Evolutionary conservation across 2,329 filamentous ascomycete species (phyloP).

Genomic region (Aspergillus neoniger): DNA sequence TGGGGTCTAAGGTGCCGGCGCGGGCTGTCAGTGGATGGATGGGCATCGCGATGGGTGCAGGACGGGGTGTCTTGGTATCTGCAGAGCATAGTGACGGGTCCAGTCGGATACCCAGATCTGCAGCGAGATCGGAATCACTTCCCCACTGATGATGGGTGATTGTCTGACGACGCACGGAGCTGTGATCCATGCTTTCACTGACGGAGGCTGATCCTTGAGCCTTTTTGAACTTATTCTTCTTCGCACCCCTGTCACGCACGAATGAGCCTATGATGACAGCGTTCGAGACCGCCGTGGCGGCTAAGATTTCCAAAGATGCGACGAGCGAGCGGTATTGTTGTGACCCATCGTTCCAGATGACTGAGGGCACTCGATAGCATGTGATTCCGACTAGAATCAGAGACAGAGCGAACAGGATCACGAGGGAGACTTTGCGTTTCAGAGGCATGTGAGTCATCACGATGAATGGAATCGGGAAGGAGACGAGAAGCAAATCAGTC

Average conservation of each 20-base stretch:
- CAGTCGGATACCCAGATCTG: conserved; percentile 72
- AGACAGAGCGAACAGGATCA: conserved; percentile 81
- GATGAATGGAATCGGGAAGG: conserved; percentile 89
- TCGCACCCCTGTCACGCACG: conserved; percentile 83
- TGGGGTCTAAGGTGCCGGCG: conserved; percentile 32
- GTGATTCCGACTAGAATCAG: conserved; percentile 77
- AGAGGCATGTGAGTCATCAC: conserved; percentile 72
- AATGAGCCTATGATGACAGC: conserved; percentile 89
- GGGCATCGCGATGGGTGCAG: conserved; percentile 44
- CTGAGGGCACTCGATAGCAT: conserved; percentile 75
- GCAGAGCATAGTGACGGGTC: conserved; percentile 52
- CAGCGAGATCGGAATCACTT: conserved; percentile 87
- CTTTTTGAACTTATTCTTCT: conserved; percentile 78
- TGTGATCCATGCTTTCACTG: conserved; percentile 48
- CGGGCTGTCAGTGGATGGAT: conserved; percentile 23
- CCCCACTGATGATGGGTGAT: conserved; percentile 73
- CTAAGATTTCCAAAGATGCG: conserved; percentile 86
- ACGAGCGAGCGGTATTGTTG: conserved; percentile 88
- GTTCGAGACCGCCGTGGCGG: conserved; percentile 84
- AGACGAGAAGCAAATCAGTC: conserved; percentile 82
- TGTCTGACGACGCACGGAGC: conserved; percentile 51
- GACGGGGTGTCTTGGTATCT: conserved; percentile 34
- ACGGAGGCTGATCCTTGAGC: conserved; percentile 46
- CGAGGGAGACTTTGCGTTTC: conserved; percentile 77
- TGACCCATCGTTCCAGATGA: conserved; percentile 68